Evolutionary conservation across 23 red algal species (phyloP), one percentile per base, ranked within the genome.

Genomic region (Gracilaria domingensis): DNA sequence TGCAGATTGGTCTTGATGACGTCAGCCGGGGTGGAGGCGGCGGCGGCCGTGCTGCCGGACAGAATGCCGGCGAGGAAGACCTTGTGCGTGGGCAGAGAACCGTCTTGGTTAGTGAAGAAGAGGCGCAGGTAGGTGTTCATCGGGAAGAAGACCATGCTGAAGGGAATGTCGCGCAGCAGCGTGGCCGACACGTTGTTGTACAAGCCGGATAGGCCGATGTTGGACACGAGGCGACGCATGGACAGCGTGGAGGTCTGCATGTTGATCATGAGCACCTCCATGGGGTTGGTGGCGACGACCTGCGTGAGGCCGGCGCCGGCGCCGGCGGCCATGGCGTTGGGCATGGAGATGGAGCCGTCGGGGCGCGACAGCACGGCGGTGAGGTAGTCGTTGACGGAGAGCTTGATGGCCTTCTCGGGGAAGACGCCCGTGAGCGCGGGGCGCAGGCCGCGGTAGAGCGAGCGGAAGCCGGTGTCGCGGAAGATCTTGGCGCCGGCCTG

Each of bases 191-290:
- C 56, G 33, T 90, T 87, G 11, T 85, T 86, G 93, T 98, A 98
- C 18, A 98, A 66, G n/a, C 96, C 96, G 53, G 70, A 35, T 0
- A 98, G 37, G 32, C 96, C 96, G 21, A 98, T 88, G 29, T 87
- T 37, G 29, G 74, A 69, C 17, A 87, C 60, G 39, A 95, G 50
- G 4, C 64, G 71, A 11, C 12, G 0, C 33, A 94, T 47, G 25
- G 80, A 87, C 12, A 47, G 47, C 0, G 93, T 62, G 20, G 93
- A 66, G 8, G 80, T 95, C 59, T 95, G 88, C 91, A 95, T 93
- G 48, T 94, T 98, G 88, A 98, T 98, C 96, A 95, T 98, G 34
- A 98, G 21, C 83, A 98, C 55, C 35, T 98, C 96, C 96, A 98
- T 98, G 32, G 96, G 96, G 74, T 94, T 94, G 34, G 96, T 98